Evolutionary conservation across 2,329 filamentous ascomycete species (phyloP).

Genomic region (Esteya vermicola): DNA sequence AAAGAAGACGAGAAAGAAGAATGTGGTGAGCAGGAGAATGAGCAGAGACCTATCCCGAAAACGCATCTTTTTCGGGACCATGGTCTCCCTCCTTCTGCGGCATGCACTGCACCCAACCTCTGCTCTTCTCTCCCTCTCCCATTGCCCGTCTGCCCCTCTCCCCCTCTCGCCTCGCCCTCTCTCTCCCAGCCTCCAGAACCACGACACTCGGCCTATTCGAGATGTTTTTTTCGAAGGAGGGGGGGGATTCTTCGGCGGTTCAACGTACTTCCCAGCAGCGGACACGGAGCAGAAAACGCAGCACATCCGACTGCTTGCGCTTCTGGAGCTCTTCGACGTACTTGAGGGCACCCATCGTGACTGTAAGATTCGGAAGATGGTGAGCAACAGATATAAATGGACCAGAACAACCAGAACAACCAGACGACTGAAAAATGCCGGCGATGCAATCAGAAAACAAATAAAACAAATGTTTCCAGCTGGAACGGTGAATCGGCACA

Average conservation of each 20-base stretch:
- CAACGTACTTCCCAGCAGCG: constrained; percentile 98
- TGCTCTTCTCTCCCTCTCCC: background rate
- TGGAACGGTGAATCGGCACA: background rate
- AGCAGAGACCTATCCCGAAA: too few species aligned
- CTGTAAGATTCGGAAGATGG: constrained; percentile 19
- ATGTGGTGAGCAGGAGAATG: too few species aligned
- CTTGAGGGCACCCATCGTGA: constrained; percentile 98
- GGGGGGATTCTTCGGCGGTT: constrained; percentile 14
- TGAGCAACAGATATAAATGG: background rate
- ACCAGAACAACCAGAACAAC: too few species aligned
- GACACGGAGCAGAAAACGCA: constrained; percentile 98
- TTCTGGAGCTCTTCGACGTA: constrained; percentile 99
- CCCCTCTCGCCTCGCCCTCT: background rate
- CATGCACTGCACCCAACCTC: too few species aligned
- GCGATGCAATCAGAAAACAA: too few species aligned
- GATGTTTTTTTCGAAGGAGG: background rate
- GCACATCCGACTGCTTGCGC: constrained; percentile 99
- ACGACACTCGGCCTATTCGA: constrained; percentile 2
- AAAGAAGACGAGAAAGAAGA: background rate
- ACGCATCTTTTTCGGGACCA: too few species aligned
- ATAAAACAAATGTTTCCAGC: background rate
- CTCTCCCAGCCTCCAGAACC: background rate
- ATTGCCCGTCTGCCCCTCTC: background rate
- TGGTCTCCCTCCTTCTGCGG: too few species aligned
- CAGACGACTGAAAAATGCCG: too few species aligned